These are phyloP conservation scores for Durusdinium trenchii DNA, from an alignment of 73 alveolate species.

Conservation along the genomic window DNA sequence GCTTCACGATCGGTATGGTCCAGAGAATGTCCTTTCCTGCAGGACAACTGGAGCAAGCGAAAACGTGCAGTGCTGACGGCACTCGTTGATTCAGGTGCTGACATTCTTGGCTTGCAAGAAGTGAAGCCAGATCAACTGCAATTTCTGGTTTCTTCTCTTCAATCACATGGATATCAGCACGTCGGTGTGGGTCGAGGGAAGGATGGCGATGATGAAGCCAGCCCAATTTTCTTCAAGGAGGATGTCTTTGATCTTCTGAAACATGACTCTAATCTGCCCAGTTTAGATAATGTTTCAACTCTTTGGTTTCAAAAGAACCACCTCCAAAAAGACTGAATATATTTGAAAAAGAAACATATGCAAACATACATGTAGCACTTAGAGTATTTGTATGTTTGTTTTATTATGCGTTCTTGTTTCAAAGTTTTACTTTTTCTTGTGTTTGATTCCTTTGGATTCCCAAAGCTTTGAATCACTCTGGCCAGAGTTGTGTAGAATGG, in stretches of 20 bases:
- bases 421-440: no score
- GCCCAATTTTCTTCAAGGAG: slow-evolving; percentile 54
- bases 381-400: no score
- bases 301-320: neutral
- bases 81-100: neutral
- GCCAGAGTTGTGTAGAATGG: no score
- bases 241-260: neutral
- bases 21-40: neutral
- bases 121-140: slow-evolving; percentile 49
- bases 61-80: neutral
- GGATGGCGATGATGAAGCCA: slow-evolving; percentile 64
- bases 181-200: slow-evolving; percentile 54
- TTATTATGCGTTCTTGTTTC: no score
- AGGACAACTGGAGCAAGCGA: slow-evolving; percentile 47
- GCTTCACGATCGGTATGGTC: neutral
- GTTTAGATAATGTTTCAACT: neutral
- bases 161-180: neutral
- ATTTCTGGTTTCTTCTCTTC: neutral
- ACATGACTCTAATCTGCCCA: neutral
- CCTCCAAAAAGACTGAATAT: neutral
- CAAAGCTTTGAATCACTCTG: no score
- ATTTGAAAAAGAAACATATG: neutral
- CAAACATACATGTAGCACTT: no score
- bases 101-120: neutral
- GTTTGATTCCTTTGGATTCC: no score